Conservation (phyloP, 441 rosid genomes). For the Populus tomentosa region DNA sequence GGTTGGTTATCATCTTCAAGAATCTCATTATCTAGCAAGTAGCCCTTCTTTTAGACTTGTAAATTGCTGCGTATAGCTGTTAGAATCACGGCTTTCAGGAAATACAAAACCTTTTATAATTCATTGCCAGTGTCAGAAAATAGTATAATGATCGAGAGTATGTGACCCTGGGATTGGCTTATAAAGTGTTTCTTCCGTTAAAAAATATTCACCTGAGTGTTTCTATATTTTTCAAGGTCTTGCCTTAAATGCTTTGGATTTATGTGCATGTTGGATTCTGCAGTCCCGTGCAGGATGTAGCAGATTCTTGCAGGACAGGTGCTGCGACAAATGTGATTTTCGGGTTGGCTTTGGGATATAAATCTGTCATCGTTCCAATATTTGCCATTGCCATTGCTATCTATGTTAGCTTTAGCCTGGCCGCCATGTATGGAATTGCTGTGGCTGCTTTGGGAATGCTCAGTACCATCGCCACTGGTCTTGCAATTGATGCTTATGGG, state of each 20-base stretch:
- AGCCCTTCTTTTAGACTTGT: background rate
- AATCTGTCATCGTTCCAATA: constrained; percentile 63
- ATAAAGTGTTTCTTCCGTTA: too few relatives aligned
- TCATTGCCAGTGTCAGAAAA: background rate
- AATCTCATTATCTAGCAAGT: background rate
- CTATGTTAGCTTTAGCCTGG: constrained; percentile 62
- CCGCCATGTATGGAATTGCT: constrained; percentile 64
- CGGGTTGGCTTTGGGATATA: constrained; percentile 64
- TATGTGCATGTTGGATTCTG: background rate
- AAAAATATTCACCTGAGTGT: background rate
- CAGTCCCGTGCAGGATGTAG: constrained; percentile 66
- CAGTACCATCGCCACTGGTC: constrained; percentile 61
- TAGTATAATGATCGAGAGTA: background rate
- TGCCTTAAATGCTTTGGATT: background rate
- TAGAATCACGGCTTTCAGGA: background rate
- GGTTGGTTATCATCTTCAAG: constrained; percentile 30
- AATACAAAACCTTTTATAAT: background rate
- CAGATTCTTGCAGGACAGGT: constrained; percentile 66
- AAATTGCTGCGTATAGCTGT: background rate
- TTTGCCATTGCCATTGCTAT: constrained; percentile 51
- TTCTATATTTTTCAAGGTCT: background rate
- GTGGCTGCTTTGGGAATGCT: constrained; percentile 70
- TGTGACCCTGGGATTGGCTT: background rate
- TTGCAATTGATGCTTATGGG: constrained; percentile 66
- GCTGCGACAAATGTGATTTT: constrained; percentile 70